Evolutionary conservation across 164 flowering plant species (phyloP), one percentile per base, ranked within the genome.

Genomic region (Kingdonia uniflora): DNA sequence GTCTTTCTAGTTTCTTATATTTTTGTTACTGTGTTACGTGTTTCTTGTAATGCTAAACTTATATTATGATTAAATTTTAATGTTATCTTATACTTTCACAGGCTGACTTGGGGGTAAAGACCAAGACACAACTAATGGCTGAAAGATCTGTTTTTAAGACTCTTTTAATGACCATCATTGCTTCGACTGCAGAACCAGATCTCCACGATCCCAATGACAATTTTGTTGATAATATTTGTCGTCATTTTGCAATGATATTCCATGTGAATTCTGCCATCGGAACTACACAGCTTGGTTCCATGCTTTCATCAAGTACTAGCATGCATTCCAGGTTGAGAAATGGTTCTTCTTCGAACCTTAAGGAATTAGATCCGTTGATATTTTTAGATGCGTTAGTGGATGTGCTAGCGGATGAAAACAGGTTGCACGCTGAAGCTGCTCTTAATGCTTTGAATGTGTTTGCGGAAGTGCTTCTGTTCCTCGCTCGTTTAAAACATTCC

Each of bases 91-190:
- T 29, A 29, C 35, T 41, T 24, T 57, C 11, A 62, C 81, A 94
- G 99, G 85, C 83, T 66, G 99, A 94, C 66, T 75, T 87, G 61
- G 99, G 99, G 50, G 97, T 94, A 21, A 94, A 94, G 80, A 94
- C 97, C 26, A 94, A 94, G 71, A 85, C 96, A 47, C 99, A 94
- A 73, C 90, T 94, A 49, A 65, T 87, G 85, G 99, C 99, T 41
- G 99, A 94, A 73, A 89, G 84, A 64, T 83, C 94, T 48, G 88
- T 94, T 59, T 94, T 94, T 65, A 94, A 89, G 79, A 73, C 65
- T 56, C 83, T 94, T 4, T 65, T 94, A 58, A 85, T 79, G 81
- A 94, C 96, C 50, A 65, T 78, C 24, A 82, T 89, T 65, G 89
- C 96, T 64, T 76, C 99, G 8, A 71, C 76, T 71, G 86, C 84